Percentiles rank a stretch among this genome's conserved stretches.
phyloP scores from a whole-genome alignment of 768 basidiomycete species.

The Strobilomyces confusus region DNA sequence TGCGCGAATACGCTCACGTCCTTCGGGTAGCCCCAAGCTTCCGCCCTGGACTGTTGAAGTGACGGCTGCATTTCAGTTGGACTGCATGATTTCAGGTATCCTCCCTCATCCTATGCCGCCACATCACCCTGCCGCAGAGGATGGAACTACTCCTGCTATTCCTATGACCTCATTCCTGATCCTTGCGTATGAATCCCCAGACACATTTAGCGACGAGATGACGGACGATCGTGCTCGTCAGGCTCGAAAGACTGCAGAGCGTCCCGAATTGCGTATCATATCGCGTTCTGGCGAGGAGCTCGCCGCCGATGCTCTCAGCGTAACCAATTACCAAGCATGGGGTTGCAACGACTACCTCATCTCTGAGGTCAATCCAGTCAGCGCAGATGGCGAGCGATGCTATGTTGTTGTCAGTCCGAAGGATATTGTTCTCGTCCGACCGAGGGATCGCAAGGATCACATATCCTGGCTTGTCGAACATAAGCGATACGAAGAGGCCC shows the following conservation, averaged over 20 bases:
- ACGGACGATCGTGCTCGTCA: slow-evolving; percentile 69
- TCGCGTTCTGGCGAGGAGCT: slow-evolving; percentile 86
- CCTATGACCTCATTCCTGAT: slow-evolving; percentile 73
- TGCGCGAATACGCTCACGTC: slow-evolving; percentile 68
- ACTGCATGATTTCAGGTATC: slow-evolving; percentile 93
- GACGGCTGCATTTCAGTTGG: slow-evolving; percentile 86
- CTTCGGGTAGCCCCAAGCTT: slow-evolving; percentile 43
- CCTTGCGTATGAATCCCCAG: slow-evolving; percentile 82
- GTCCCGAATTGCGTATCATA: slow-evolving; percentile 93
- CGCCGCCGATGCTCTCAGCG: slow-evolving; percentile 74
- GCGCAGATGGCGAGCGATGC: slow-evolving; percentile 38
- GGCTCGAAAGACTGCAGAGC: slow-evolving; percentile 77
- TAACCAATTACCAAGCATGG: slow-evolving; percentile 77
- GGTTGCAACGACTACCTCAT: slow-evolving; percentile 91
- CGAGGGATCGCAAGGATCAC: slow-evolving; percentile 86
- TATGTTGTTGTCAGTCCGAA: slow-evolving; percentile 86
- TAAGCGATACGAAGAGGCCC: slow-evolving; percentile 83
- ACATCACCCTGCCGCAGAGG: slow-evolving; percentile 15
- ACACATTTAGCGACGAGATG: slow-evolving; percentile 63
- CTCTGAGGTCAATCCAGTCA: slow-evolving; percentile 41
- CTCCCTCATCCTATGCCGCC: slow-evolving; percentile 61
- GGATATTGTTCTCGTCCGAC: slow-evolving; percentile 83
- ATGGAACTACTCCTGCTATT: slow-evolving; percentile 20
- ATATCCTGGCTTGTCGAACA: slow-evolving; percentile 89
- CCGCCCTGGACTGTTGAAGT: slow-evolving; percentile 78